These are phyloP conservation scores for Paecilomyces formosus DNA, from an alignment of 2,329 filamentous ascomycete species.

Conservation along the genomic window DNA sequence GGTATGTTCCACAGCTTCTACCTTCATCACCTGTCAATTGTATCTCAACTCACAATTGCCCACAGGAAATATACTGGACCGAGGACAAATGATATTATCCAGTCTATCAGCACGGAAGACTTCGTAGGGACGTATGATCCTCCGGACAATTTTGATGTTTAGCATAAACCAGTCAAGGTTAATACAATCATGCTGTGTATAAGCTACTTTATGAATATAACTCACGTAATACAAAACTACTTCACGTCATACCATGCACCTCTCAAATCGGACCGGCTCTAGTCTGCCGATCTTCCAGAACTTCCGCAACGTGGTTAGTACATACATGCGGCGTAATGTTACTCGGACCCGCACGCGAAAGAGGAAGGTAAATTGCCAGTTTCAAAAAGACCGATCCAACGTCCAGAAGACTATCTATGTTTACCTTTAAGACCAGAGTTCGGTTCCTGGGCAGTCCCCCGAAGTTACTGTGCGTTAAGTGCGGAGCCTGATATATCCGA, in stretches of 20 bases:
- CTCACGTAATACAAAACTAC: background rate
- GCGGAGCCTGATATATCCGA: background rate
- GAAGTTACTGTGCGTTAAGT: background rate
- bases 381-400: background rate
- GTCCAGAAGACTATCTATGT: no score
- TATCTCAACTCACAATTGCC: slow-evolving; percentile 1
- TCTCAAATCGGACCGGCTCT: background rate
- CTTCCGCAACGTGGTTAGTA: background rate
- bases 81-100: slow-evolving; percentile 46
- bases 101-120: slow-evolving; percentile 27
- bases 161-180: background rate
- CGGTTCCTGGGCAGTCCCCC: background rate
- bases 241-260: background rate
- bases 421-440: background rate
- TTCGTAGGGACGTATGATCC: slow-evolving; percentile 3
- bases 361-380: background rate
- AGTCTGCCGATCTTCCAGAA: background rate
- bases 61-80: slow-evolving; percentile 52
- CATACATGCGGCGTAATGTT: background rate
- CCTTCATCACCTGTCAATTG: slow-evolving; percentile 11
- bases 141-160: slow-evolving; percentile 5
- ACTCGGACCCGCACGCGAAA: background rate
- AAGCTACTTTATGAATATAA: background rate
- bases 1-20: slow-evolving; percentile 14
- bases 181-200: background rate